phyloP scores from a whole-genome alignment of 768 basidiomycete genomes.

The Melanogaster broomeanus region DNA sequence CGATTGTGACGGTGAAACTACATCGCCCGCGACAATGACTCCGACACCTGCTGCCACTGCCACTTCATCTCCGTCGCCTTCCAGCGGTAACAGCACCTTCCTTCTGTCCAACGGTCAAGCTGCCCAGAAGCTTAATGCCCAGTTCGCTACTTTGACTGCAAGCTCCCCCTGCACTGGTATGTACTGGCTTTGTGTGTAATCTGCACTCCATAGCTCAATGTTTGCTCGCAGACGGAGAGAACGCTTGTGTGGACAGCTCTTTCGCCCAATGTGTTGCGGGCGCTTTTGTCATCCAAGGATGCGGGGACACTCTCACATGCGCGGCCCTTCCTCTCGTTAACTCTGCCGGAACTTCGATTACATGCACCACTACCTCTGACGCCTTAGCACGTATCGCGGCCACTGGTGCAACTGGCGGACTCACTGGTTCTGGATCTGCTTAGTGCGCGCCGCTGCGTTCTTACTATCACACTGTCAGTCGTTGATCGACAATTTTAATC shows the following conservation, averaged over 20 bases:
- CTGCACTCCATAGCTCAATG: constrained; percentile 28
- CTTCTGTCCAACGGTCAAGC: constrained; percentile 43
- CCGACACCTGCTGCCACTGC: not conserved
- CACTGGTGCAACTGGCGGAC: constrained; percentile 47
- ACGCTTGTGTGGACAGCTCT: constrained; percentile 49
- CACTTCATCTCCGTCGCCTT: constrained; percentile 8
- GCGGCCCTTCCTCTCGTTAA: constrained; percentile 58
- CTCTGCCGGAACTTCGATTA: constrained; percentile 50
- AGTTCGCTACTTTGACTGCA: constrained; percentile 50
- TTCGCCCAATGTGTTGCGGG: constrained; percentile 59
- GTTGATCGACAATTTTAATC: not conserved
- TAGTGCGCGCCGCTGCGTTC: not conserved
- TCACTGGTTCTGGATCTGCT: constrained; percentile 34
- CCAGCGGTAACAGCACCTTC: constrained; percentile 11
- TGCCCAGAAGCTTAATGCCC: constrained; percentile 51
- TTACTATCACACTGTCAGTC: not conserved
- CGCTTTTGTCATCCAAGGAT: constrained; percentile 33
- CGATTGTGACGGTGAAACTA: not conserved
- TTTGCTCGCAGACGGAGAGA: constrained; percentile 28
- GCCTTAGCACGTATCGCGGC: constrained; percentile 41
- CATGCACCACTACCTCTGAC: constrained; percentile 51
- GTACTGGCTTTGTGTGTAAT: constrained; percentile 9
- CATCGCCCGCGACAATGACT: not conserved
- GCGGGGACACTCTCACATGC: constrained; percentile 37
- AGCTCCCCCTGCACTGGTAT: constrained; percentile 46